A percentile compares a stretch with the other conserved stretches of the same genome.
Evolutionary conservation across 31 red algal species (phyloP).

Genomic region (Odonthalia washingtoniensis): DNA sequence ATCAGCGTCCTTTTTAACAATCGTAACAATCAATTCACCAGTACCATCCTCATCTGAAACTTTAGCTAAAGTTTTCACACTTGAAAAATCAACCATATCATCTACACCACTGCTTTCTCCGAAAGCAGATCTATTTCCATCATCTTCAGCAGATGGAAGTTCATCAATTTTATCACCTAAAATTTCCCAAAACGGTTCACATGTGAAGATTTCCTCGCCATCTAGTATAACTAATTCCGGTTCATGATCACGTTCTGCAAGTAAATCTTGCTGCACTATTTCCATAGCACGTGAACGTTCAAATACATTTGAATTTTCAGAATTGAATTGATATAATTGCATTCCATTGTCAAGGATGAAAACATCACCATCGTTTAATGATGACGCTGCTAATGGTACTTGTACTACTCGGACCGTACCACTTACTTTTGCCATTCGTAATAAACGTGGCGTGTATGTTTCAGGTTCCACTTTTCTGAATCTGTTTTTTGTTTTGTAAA

Average conservation of each 20-base stretch:
- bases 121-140: not conserved
- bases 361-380: conserved; percentile 73
- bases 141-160: conserved; percentile 35
- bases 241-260: conserved; percentile 55
- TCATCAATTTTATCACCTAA: conserved; percentile 62
- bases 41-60: conserved; percentile 67
- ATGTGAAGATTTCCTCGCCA: conserved; percentile 71
- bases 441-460: conserved; percentile 59
- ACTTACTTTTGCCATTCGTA: conserved; percentile 53
- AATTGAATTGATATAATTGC: conserved; percentile 71
- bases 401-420: conserved; percentile 61
- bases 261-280: conserved; percentile 65
- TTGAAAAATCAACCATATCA: conserved; percentile 40
- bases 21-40: conserved; percentile 32
- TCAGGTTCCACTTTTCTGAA: conserved; percentile 77
- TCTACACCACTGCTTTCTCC: conserved; percentile 41
- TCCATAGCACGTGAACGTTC: conserved; percentile 68
- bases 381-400: conserved; percentile 52
- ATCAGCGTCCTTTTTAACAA: conserved; percentile 54
- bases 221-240: conserved; percentile 69
- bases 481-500: not conserved
- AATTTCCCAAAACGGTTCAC: conserved; percentile 60
- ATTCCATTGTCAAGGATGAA: conserved; percentile 79
- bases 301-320: conserved; percentile 39
- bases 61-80: conserved; percentile 52